Evolutionary conservation across 2,329 filamentous ascomycete species (phyloP), one percentile per base, ranked within the genome.

Genomic region (Phaeosphaeriaceae sp.): DNA sequence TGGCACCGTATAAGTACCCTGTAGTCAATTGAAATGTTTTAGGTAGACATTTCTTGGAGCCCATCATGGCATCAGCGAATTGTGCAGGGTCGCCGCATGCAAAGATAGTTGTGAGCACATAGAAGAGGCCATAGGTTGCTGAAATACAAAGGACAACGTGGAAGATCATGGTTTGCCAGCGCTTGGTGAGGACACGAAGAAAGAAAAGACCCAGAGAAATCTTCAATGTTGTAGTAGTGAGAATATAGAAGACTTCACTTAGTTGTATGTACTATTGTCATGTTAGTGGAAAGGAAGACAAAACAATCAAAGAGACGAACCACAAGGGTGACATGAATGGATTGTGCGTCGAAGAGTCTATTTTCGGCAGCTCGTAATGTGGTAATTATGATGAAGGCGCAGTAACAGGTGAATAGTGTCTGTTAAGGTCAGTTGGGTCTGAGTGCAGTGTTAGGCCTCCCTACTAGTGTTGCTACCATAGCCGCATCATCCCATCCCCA

Each of bases 221-320:
- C 55, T 82, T 83, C 36, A 81, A 72, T 15, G 79, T 60, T 5
- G 76, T 74, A 6, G 77, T 80, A 0, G 77, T 75, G 51, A 81
- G 70, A 20, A 79, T 76, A 61, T 84, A 85, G 61, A 78, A 81
- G 40, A 80, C 70, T 57, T 83, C 81, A 15, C 55, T 58, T 5
- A 71, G 56, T 57, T 71, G 66, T 15, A 72, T 55, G 18, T 63
- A 66, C 67, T 71, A 16, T 16, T 8, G 33, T 17, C 1, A 12
- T 17, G 34, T 64, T 33, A 58, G 50, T 39, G 17, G 4, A 9
- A 17, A 15, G 3, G 20, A 7, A 1, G n/a, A n/a, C 18, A 5
- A 17, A 15, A 17, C 11, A 9, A 18, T 30, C 12, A 20, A 11
- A 20, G 20, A 16, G 8, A 48, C 61, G 7, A 61, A 67, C 63